A percentile compares a stretch with the other conserved stretches of the same genome.
Conservation (phyloP, 1,284 basidiomycete genomes). For the Phylloporus sp. region DNA sequence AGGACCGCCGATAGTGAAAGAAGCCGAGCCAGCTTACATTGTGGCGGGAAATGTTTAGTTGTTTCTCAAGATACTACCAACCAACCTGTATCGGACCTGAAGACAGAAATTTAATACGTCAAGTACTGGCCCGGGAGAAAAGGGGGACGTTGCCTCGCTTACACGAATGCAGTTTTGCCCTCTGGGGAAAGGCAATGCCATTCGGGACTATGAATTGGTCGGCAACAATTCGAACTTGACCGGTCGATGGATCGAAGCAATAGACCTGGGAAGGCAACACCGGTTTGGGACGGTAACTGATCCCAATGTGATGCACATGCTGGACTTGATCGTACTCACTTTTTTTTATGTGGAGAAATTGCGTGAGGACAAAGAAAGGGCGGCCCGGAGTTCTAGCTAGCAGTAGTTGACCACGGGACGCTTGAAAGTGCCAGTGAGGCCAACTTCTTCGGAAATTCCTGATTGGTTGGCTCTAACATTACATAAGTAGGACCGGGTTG, state of each 20-base stretch:
- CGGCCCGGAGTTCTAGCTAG: no score
- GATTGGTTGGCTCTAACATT: no score
- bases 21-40: constrained; percentile 49
- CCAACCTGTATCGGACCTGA: constrained; percentile 61
- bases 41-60: constrained; percentile 70
- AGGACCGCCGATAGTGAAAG: neutral
- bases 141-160: constrained; percentile 33
- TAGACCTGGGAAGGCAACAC: constrained; percentile 77
- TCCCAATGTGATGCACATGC: constrained; percentile 36
- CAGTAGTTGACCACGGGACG: constrained; percentile 9
- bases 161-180: constrained; percentile 71
- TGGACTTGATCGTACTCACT: constrained; percentile 41
- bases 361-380: constrained; percentile 27
- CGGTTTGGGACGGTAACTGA: constrained; percentile 63
- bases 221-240: constrained; percentile 69
- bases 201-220: constrained; percentile 67
- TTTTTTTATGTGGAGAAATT: constrained; percentile 44
- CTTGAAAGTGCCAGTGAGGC: no score
- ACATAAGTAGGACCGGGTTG: no score
- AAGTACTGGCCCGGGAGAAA: neutral
- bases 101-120: constrained; percentile 1
- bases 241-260: constrained; percentile 65
- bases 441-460: no score
- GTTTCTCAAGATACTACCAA: constrained; percentile 51
- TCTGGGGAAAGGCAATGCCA: constrained; percentile 73